phyloP scores from a whole-genome alignment of 2,329 filamentous ascomycete species.

The Microdochium trichocladiopsis region DNA sequence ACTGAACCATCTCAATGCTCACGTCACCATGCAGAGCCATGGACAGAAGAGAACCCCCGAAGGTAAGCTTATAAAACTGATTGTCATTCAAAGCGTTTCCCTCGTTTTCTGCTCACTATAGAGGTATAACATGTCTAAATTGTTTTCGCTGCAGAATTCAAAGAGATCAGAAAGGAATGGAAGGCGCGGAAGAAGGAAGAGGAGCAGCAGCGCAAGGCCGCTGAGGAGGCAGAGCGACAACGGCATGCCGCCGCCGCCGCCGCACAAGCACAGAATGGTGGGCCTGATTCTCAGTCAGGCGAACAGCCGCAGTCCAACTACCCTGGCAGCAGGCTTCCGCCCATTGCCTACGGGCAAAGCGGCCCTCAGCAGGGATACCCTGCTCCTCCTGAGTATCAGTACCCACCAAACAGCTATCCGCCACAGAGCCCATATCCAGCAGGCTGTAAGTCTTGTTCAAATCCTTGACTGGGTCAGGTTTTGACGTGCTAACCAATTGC shows the following conservation, averaged over 20 bases:
- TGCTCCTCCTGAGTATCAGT: conserved; percentile 51
- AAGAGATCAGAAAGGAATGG: conserved; percentile 98
- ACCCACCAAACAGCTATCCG: conserved; percentile 1
- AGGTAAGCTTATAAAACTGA: conserved; percentile 53
- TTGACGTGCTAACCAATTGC: neutral
- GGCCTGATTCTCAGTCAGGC: conserved; percentile 36
- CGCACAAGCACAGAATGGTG: conserved; percentile 45
- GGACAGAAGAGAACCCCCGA: conserved; percentile 92
- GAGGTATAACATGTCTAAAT: too few relatives aligned
- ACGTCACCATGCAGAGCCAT: conserved; percentile 98
- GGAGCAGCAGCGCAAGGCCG: conserved; percentile 79
- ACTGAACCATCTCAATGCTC: conserved; percentile 92
- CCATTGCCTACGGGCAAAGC: neutral
- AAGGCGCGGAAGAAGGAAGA: conserved; percentile 99
- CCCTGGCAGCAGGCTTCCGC: conserved; percentile 38
- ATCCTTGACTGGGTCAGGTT: too few relatives aligned
- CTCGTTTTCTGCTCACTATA: conserved; percentile 17
- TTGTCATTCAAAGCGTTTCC: neutral
- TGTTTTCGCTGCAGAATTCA: conserved; percentile 66
- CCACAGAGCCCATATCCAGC: neutral
- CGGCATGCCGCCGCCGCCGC: conserved; percentile 38
- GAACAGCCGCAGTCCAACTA: conserved; percentile 50
- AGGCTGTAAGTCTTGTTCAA: neutral
- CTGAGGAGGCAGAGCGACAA: conserved; percentile 75
- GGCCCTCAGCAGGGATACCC: conserved; percentile 30